phyloP scores from a whole-genome alignment of 176 grass and related monocot species.

The Oryza brachyantha region DNA sequence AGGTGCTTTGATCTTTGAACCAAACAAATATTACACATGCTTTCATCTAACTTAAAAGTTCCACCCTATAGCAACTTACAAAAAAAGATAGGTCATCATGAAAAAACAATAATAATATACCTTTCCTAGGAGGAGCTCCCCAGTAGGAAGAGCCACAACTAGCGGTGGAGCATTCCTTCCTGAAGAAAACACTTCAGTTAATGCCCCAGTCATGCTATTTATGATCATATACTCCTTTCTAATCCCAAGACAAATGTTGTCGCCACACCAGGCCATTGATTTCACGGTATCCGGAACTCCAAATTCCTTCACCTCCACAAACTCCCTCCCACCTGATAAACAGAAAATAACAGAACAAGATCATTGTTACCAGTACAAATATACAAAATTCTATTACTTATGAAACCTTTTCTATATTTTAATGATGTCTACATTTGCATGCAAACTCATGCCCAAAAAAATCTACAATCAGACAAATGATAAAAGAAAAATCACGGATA shows the following conservation, averaged over 20 bases:
- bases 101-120: slow-evolving; percentile 35
- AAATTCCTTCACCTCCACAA: slow-evolving; percentile 96
- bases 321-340: slow-evolving; percentile 79
- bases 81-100: slow-evolving; percentile 12
- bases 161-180: slow-evolving; percentile 90
- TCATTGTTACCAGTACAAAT: not conserved
- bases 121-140: slow-evolving; percentile 92
- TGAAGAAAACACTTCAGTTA: slow-evolving; percentile 90
- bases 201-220: slow-evolving; percentile 75
- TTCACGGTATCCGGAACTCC: slow-evolving; percentile 72
- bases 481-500: not conserved
- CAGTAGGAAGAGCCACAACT: slow-evolving; percentile 73
- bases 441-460: not conserved
- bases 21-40: not conserved
- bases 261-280: slow-evolving; percentile 96
- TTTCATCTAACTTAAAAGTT: slow-evolving; percentile 2
- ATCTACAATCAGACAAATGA: not conserved
- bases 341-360: slow-evolving; percentile 25
- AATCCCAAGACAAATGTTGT: slow-evolving; percentile 91
- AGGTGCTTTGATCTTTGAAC: not conserved
- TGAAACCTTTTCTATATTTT: slow-evolving; percentile 14
- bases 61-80: slow-evolving; percentile 26
- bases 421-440: not conserved
- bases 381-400: not conserved
- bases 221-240: slow-evolving; percentile 91